Evolutionary conservation across 805 yeast genomes (phyloP), one percentile per base, ranked within the genome.

Genomic region (Blastobotrys parvus): DNA sequence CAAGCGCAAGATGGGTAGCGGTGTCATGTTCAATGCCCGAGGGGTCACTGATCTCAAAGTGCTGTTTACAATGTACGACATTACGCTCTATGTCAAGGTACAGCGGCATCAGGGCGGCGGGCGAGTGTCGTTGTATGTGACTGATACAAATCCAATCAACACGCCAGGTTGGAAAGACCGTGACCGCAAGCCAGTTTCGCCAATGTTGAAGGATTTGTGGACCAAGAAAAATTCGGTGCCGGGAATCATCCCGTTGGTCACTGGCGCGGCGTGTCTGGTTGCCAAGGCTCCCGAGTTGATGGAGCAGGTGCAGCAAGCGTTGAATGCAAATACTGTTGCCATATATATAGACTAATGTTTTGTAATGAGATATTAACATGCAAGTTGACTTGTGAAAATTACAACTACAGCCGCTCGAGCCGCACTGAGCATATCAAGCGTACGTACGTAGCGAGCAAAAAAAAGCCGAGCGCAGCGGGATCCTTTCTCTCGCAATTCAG

Each of bases 21-120:
- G 30, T 1, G 44, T 49, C 2, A 43, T 50, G 10, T 48, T 58
- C 3, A 42, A 59, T 7, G 55, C 62, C 3, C 61, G 55, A 21
- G 46, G 55, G 20, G 52, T 55, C 4, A 46, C 51, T 16, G 35
- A 25, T 22, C 22, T 44, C 18, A 33, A 23, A 21, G 10, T 48
- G n/a, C 39, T 47, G 18, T 35, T 39, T 21, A 23, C 18, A 25
- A 27, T 11, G 27, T 23, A 21, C 21, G 36, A 39, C 16, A 38
- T 43, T 13, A 19, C 21, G 17, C 20, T 45, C 35, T 30, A 38
- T 23, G 21, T 39, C 29, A 35, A 40, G 35, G 18, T 41, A 34
- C 39, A 57, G 17, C 47, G 48, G 32, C 39, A 56, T 3, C 41
- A 45, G 15, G 46, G 50, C n/a, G 49, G 53, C 13, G 30, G 45